Evolutionary conservation across 192 early-diverging fungal genomes (phyloP), one percentile per base, ranked within the genome.

Genomic region (Coemansia sp.): DNA sequence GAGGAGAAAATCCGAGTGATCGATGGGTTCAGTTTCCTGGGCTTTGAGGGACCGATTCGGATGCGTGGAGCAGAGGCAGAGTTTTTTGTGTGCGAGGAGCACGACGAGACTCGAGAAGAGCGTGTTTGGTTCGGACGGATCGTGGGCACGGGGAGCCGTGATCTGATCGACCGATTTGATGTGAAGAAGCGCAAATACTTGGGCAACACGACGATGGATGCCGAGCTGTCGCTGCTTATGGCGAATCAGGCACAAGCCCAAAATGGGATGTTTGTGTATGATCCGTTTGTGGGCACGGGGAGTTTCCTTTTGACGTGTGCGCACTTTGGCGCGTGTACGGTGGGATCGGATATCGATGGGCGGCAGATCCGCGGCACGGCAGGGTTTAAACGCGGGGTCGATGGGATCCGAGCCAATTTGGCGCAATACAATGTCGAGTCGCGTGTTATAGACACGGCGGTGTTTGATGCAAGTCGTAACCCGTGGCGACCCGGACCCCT

Each of bases 151-250:
- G 88, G 93, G 35, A 90, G 71, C 54, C 23, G 88, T 48, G 85
- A 87, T 17, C 53, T 90, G 15, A 85, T 96, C 15, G 82, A 87
- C n/a, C 88, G 70, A 56, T 99, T 91, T 65, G 93, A 96, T 76
- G 83, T 99, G 43, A 99, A 99, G 81, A 96, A 98, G 70, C 80
- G 97, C 56, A 85, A 84, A 50, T 99, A 99, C 63, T 70, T 99
- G 51, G 97, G 97, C 25, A 99, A 90, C 29, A 99, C 97, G 1
- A 89, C 91, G 25, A 99, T 99, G 97, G 97, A 99, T 71, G 94
- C 97, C 7, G 94, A 99, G 76, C 79, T 99, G 47, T 97, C 95
- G 1, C 76, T 99, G 29, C 84, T 99, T 38, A 97, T 96, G 94
- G 92, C 94, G 2, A 99, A 99, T 63, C 89, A 92, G 73, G 97